These are phyloP conservation scores for Chlorella sorokiniana DNA, from an alignment of 139 green algal species.

Conservation along the genomic window DNA sequence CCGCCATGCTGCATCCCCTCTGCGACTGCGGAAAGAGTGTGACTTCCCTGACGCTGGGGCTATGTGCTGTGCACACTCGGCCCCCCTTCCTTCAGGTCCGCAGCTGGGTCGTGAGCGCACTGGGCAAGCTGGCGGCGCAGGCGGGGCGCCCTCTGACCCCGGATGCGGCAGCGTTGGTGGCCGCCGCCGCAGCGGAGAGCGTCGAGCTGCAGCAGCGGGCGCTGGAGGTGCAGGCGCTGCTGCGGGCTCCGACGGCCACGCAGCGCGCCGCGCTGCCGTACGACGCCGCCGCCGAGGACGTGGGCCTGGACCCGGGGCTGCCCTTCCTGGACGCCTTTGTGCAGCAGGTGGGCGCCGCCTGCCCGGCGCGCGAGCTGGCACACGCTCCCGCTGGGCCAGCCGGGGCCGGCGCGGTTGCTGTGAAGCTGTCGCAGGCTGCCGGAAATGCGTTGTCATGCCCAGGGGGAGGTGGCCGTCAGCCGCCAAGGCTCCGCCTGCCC, in stretches of 20 bases:
- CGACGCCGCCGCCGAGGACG: constrained; percentile 75
- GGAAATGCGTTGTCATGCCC: not conserved
- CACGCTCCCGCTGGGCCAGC: not conserved
- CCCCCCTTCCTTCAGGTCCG: constrained; percentile 18
- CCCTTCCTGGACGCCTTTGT: constrained; percentile 70
- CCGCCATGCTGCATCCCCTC: not conserved
- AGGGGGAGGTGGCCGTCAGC: not conserved
- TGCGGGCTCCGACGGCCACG: constrained; percentile 27
- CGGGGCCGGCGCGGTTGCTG: not conserved
- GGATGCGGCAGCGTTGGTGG: constrained; percentile 56
- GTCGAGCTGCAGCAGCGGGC: constrained; percentile 90
- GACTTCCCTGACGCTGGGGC: not conserved
- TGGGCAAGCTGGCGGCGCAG: constrained; percentile 74
- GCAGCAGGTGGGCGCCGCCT: constrained; percentile 22
- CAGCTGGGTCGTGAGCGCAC: constrained; percentile 65
- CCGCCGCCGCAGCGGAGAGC: constrained; percentile 40
- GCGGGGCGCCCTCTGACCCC: constrained; percentile 30
- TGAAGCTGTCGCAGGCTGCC: not conserved
- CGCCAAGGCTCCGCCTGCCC: not conserved
- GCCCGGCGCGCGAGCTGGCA: not conserved
- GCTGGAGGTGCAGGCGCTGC: constrained; percentile 80
- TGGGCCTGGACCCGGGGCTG: constrained; percentile 61
- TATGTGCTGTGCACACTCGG: not conserved
- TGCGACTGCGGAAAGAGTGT: no score
- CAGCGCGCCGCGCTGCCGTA: constrained; percentile 62